Evolutionary conservation across 2,329 filamentous ascomycete species (phyloP).

Genomic region (Gyromitra esculenta): DNA sequence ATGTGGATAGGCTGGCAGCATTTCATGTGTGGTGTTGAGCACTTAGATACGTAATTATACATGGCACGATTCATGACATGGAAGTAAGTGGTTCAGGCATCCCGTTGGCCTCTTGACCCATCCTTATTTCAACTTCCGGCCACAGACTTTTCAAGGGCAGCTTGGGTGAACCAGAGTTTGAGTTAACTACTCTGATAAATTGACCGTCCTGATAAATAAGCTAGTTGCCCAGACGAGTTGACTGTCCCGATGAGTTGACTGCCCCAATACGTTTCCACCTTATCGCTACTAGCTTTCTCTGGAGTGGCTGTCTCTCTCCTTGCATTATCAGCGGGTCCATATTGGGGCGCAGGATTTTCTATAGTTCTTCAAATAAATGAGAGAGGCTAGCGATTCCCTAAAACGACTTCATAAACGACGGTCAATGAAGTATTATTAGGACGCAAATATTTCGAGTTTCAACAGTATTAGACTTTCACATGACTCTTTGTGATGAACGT

Average conservation of each 20-base stretch:
- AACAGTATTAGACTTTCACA: neutral
- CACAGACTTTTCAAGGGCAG: neutral
- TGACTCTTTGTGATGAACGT: neutral
- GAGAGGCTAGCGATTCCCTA: no score
- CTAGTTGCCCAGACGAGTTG: neutral
- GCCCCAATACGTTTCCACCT: neutral
- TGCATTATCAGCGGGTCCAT: neutral
- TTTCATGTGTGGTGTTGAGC: neutral
- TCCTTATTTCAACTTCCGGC: neutral
- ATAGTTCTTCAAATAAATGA: no score
- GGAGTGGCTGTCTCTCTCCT: neutral
- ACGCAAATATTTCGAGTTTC: neutral
- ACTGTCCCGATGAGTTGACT: neutral
- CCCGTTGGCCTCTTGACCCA: no score
- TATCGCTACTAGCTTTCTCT: neutral
- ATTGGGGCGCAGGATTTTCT: no score
- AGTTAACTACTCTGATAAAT: neutral
- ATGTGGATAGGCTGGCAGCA: neutral
- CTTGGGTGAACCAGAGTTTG: neutral
- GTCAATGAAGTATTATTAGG: no score
- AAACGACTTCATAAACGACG: no score
- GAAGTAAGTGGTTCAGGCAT: neutral
- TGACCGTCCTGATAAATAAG: no score
- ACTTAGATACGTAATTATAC: neutral
- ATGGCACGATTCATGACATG: slow-evolving; percentile 5